phyloP scores from a whole-genome alignment of 2,329 filamentous ascomycete genomes.

The Exophiala xenobiotica region DNA sequence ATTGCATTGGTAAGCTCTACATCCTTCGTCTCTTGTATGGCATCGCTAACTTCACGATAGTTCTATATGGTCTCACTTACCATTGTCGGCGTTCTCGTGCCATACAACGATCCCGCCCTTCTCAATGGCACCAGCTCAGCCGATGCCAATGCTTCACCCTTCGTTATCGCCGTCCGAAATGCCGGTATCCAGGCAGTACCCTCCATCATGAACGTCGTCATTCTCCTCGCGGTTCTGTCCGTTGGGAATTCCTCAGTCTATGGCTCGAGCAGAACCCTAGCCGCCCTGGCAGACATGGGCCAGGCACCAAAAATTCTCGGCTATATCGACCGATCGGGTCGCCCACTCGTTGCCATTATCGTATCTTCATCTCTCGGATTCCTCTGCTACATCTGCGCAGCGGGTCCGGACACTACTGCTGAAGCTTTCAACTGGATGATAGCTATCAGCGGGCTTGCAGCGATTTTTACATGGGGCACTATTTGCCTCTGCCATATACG shows the following conservation, averaged over 20 bases:
- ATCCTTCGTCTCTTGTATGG: not conserved
- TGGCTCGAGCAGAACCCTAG: slow-evolving; percentile 84
- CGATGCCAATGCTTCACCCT: slow-evolving; percentile 77
- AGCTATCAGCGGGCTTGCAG: slow-evolving; percentile 69
- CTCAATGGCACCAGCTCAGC: slow-evolving; percentile 57
- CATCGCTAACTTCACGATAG: slow-evolving; percentile 7
- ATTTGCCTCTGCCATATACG: slow-evolving; percentile 68
- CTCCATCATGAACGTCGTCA: slow-evolving; percentile 92
- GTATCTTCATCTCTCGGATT: slow-evolving; percentile 68
- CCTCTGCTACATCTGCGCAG: slow-evolving; percentile 73
- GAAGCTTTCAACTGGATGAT: slow-evolving; percentile 77
- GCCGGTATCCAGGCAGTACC: slow-evolving; percentile 79
- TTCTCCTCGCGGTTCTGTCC: slow-evolving; percentile 83
- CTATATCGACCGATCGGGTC: slow-evolving; percentile 80
- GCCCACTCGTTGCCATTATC: slow-evolving; percentile 71
- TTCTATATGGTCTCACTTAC: slow-evolving; percentile 86
- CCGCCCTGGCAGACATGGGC: slow-evolving; percentile 82
- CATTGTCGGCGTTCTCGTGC: slow-evolving; percentile 79
- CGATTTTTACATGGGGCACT: slow-evolving; percentile 72
- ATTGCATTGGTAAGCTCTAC: slow-evolving; percentile 59
- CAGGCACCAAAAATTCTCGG: slow-evolving; percentile 75
- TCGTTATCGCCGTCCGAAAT: slow-evolving; percentile 87
- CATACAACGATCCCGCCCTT: slow-evolving; percentile 66
- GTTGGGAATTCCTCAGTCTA: slow-evolving; percentile 92
- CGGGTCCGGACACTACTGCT: slow-evolving; percentile 36